Evolutionary conservation across 2,329 filamentous ascomycete species (phyloP), one percentile per base, ranked within the genome.

Genomic region (Gnomoniopsis smithogilvyi): DNA sequence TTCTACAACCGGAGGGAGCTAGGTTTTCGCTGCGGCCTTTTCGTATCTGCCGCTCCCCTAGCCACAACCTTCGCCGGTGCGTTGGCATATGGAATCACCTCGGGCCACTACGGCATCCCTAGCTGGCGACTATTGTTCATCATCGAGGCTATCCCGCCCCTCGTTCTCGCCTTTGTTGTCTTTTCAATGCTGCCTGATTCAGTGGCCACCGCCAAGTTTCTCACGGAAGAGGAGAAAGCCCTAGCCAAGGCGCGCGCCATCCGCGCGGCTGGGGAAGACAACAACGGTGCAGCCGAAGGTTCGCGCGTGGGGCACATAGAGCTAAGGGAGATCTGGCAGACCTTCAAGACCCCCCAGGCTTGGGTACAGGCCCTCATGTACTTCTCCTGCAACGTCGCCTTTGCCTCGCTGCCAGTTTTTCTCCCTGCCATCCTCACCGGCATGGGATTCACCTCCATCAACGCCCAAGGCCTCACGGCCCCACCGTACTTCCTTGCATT

Each of bases 401-500:
- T 86, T 70, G 82, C 83, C 6, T 86, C 82, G 2, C 76, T 89
- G 3, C 84, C 86, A 0, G 83, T 87, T 2, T 89, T 88, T 65
- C 76, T 89, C 2, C 86, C 86, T 0, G 81, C 83, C 2, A 86
- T 89, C 63, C 74, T 89, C 15, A 72, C 78, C 51, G 77, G 82
- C 56, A 89, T 92, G 85, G 88, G 89, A 11, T 91, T 87, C 72
- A 82, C 80, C 0, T 75, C 80, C 15, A 80, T 91, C 61, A 77
- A 85, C 59, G 86, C 89, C 0, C 89, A 92, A 71, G 89, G 88
- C 1, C 79, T 92, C 14, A 87, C 87, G 0, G 87, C 88, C 0
- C 88, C 88, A 1, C 87, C 88, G 0, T 91, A 88, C 70, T 84
- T 91, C 65, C 71, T 89, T 17, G 80, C 87, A 1, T 90, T 88